These are phyloP conservation scores for Ophiostoma sp. DNA, from an alignment of 2,329 filamentous ascomycete genomes.

Conservation along the genomic window DNA sequence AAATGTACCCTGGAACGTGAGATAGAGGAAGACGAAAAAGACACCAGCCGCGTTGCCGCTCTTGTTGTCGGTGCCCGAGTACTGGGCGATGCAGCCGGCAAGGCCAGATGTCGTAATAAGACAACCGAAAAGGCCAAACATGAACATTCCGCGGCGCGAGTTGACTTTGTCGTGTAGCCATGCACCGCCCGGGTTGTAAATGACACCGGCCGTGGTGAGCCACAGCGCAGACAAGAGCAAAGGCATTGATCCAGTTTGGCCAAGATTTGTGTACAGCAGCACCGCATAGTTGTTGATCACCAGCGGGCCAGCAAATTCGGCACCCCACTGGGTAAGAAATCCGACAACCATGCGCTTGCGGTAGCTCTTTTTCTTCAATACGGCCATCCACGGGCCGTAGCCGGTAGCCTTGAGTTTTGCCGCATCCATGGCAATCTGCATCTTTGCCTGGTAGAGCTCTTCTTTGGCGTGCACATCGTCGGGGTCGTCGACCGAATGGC, in stretches of 20 bases:
- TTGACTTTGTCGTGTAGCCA: constrained; percentile 46
- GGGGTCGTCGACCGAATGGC: constrained; percentile 37
- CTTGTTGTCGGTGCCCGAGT: constrained; percentile 36
- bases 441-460: constrained; percentile 44
- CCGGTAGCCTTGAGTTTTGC: constrained; percentile 39
- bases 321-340: constrained; percentile 49
- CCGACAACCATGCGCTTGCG: constrained; percentile 48
- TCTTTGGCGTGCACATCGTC: constrained; percentile 41
- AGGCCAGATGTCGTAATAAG: constrained; percentile 36
- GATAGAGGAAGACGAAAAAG: constrained; percentile 44
- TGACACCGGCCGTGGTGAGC: constrained; percentile 45
- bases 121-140: constrained; percentile 39
- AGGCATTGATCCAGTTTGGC: constrained; percentile 39
- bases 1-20: constrained; percentile 43
- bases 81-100: constrained; percentile 37
- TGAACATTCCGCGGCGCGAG: constrained; percentile 43
- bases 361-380: constrained; percentile 44
- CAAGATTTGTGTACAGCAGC: constrained; percentile 32
- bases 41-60: constrained; percentile 39
- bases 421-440: constrained; percentile 42
- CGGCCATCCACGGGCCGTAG: constrained; percentile 41
- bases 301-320: constrained; percentile 47
- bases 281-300: constrained; percentile 45
- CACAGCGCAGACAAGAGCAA: constrained; percentile 39
- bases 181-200: constrained; percentile 45